Base-by-base conservation (phyloP, 768 basidiomycete species). In the Lactarius psammicola region DNA sequence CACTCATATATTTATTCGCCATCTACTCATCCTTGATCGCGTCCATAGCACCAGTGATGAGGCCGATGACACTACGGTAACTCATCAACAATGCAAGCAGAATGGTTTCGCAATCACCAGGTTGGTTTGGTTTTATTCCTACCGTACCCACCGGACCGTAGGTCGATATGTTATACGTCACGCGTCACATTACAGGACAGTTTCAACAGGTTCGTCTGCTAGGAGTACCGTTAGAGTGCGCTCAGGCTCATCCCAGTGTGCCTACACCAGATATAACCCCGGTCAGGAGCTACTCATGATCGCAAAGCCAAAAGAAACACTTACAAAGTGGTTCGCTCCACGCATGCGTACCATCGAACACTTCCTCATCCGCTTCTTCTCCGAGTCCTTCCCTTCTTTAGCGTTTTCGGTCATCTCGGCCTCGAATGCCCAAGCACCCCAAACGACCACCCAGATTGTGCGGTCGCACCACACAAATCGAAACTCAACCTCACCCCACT, bases 381-480 rank as follows among this genome's bases (percentile, higher is more conserved):
- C n/a, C 20, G 44, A 46, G 20, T n/a, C 7, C 33, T n/a, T 6
- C 33, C n/a, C 31, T 23, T 26, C 13, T 8, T n/a, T 33, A 18
- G 23, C 13, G 0, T 5, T n/a, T 46, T 46, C 44, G 44, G 44
- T n/a, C 4, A 34, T 36, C 33, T 56, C 56, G 15, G 56, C 56
- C 17, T 3, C 6, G 33, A 56, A 36, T 6, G 18, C 28, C 56
- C 33, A 34, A 5, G n/a, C 31, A 0, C 56, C 31, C 56, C 30
- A 56, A n/a, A 36, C n/a, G 20, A 56, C n/a, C 20, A n/a, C 20
- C 56, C 33, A 36, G 56, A 20, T 18, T 30, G 56, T 15, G 33
- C 56, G 56, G 56, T 56, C 56, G 56, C 56, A 56, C 56, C 56
- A 56, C 11, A 56, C 20, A 36, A n/a, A 13, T n/a, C 56, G 15